A percentile compares a stretch with the other conserved stretches of the same genome.
phyloP scores from a whole-genome alignment of 2,329 filamentous ascomycete species.

The Sclerotinia trifoliorum region DNA sequence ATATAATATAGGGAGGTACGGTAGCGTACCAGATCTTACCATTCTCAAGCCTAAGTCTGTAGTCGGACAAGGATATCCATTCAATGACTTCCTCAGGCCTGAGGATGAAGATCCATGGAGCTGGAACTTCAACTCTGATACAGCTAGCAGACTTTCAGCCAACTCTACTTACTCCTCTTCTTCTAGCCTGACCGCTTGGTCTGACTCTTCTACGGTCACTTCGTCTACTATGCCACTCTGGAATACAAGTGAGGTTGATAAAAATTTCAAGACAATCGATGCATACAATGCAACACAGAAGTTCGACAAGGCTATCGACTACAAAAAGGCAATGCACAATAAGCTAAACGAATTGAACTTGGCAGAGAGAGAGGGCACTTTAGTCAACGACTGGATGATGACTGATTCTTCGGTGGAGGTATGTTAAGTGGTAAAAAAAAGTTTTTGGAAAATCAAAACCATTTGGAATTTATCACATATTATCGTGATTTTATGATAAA shows the following conservation, averaged over 20 bases:
- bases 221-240: not conserved
- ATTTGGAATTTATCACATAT: not conserved
- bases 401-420: not conserved
- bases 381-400: not conserved
- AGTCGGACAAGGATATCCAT: not conserved
- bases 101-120: not conserved
- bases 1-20: not conserved
- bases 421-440: not conserved
- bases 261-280: not conserved
- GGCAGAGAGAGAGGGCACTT: slow-evolving; percentile 2
- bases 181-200: not conserved
- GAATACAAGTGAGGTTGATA: not conserved
- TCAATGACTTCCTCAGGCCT: slow-evolving; percentile 7
- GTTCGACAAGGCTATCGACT: not conserved
- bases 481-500: slow-evolving; percentile 2
- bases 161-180: not conserved
- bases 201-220: not conserved
- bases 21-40: slow-evolving; percentile 8
- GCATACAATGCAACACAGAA: not conserved
- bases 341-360: not conserved
- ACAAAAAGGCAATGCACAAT: not conserved
- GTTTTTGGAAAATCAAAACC: not conserved
- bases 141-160: not conserved
- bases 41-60: not conserved
- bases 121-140: not conserved